Base-by-base conservation (phyloP, 2,329 filamentous ascomycete species). In the Septoria linicola region DNA sequence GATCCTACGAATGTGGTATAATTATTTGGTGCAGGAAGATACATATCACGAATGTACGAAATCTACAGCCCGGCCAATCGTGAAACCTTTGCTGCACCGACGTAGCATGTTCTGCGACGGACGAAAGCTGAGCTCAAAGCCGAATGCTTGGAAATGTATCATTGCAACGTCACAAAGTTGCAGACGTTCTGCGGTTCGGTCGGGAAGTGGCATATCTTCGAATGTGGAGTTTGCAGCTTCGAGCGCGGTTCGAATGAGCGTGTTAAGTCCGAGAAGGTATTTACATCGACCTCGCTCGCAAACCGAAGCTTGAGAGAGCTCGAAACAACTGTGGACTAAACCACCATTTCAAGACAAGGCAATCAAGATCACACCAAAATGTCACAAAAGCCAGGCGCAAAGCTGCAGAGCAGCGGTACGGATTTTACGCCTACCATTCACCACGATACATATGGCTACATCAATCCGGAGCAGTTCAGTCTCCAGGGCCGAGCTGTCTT, bases 381-480 rank as follows among this genome's bases (percentile, higher is more conserved):
- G 32, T 51, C 31, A 1, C 31, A 41, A 40, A 50, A 37, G 8
- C 48, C 32, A 41, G 31, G 32, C 25, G 16, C 40, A 14, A 49
- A 35, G 39, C 41, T 39, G 7, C 27, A 36, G 4, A 34, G n/a
- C 8, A 20, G 21, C 14, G 41, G 41, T 8, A 21, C 11, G 31
- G 41, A 59, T 21, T 68, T 68, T 51, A 66, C 63, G 4, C 37
- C 58, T 8, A 66, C 55, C 7, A 58, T 61, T 30, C 66, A 65
- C 52, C 55, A 61, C 49, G 73, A 75, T 20, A 64, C 78, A 46
- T 84, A 84, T 62, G 70, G 74, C 0, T 70, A 68, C 51, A 82
- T 84, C 62, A 51, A 62, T 5, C 57, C 62, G 4, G 31, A 40
- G 21, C 54, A 63, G 21, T 50, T 51, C 25, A 43, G 59, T 30